Evolutionary conservation across 352 stramenopile genomes (phyloP).

Genomic region (Albugo candida): DNA sequence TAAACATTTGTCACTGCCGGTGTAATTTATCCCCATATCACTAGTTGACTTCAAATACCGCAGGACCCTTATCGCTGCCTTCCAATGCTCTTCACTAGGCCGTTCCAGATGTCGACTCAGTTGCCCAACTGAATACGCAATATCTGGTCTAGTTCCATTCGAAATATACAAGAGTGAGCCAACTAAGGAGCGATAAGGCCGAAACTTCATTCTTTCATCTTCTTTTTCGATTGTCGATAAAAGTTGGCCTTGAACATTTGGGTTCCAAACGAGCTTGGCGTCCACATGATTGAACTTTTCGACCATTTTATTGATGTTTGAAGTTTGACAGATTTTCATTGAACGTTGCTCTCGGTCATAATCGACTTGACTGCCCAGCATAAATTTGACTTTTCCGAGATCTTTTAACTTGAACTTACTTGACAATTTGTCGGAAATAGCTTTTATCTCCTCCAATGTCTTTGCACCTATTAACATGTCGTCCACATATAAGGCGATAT

Average conservation of each 20-base stretch:
- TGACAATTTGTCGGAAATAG: neutral
- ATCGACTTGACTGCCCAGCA: slow-evolving; percentile 12
- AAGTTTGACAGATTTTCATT: slow-evolving; percentile 1
- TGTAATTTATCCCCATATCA: neutral
- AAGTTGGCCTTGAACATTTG: neutral
- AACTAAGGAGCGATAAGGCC: neutral
- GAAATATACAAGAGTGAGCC: neutral
- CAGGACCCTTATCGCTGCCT: neutral
- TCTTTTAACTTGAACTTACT: slow-evolving; percentile 3
- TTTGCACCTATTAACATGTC: slow-evolving; percentile 7
- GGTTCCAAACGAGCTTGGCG: slow-evolving; percentile 4
- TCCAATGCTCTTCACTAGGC: neutral
- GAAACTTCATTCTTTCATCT: neutral
- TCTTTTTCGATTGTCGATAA: neutral
- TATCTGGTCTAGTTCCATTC: neutral
- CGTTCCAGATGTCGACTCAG: neutral
- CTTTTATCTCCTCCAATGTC: neutral
- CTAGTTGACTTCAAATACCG: neutral
- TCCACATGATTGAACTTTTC: slow-evolving; percentile 5
- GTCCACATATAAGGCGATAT: slow-evolving; percentile 9
- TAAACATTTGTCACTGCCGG: neutral
- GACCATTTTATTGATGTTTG: slow-evolving; percentile 2
- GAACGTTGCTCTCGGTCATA: slow-evolving; percentile 2
- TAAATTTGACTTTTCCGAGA: slow-evolving; percentile 7
- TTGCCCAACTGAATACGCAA: neutral